These are phyloP conservation scores for Trichophaea hybrida DNA, from an alignment of 2,329 filamentous ascomycete species.

Conservation along the genomic window DNA sequence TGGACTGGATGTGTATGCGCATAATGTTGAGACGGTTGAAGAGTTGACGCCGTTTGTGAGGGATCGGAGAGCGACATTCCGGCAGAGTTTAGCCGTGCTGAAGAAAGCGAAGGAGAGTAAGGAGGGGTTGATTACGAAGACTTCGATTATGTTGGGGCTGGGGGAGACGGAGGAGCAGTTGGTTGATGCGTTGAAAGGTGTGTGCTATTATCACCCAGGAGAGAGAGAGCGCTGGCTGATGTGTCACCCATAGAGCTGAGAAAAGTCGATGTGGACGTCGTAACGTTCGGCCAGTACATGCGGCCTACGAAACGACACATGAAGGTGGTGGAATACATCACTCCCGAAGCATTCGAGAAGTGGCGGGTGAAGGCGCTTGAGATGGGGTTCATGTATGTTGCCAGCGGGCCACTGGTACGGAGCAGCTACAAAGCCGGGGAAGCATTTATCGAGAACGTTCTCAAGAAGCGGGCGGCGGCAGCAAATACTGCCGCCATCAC, in stretches of 20 bases:
- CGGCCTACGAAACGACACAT: constrained; percentile 95
- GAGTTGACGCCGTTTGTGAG: constrained; percentile 77
- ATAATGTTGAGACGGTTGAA: constrained; percentile 94
- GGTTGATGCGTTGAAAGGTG: constrained; percentile 58
- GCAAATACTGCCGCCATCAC: neutral
- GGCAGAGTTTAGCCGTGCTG: constrained; percentile 68
- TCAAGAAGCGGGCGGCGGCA: constrained; percentile 52
- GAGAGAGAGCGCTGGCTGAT: constrained; percentile 13
- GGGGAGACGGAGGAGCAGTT: constrained; percentile 85
- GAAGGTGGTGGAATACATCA: constrained; percentile 90
- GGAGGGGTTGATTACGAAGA: constrained; percentile 85
- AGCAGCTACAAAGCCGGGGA: constrained; percentile 97
- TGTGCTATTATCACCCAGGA: constrained; percentile 20
- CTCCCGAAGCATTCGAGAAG: constrained; percentile 76
- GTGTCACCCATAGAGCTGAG: constrained; percentile 50
- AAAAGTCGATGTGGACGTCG: constrained; percentile 70
- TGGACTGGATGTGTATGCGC: constrained; percentile 88
- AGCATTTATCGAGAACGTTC: constrained; percentile 95
- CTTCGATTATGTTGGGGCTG: constrained; percentile 88
- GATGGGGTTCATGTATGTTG: constrained; percentile 93
- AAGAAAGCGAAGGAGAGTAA: constrained; percentile 65
- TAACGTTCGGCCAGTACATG: constrained; percentile 99
- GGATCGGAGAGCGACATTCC: constrained; percentile 77
- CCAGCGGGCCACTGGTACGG: constrained; percentile 79
- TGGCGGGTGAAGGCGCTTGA: constrained; percentile 85